Conservation (phyloP, 2,329 filamentous ascomycete species). For the Metarhizium brunneum region DNA sequence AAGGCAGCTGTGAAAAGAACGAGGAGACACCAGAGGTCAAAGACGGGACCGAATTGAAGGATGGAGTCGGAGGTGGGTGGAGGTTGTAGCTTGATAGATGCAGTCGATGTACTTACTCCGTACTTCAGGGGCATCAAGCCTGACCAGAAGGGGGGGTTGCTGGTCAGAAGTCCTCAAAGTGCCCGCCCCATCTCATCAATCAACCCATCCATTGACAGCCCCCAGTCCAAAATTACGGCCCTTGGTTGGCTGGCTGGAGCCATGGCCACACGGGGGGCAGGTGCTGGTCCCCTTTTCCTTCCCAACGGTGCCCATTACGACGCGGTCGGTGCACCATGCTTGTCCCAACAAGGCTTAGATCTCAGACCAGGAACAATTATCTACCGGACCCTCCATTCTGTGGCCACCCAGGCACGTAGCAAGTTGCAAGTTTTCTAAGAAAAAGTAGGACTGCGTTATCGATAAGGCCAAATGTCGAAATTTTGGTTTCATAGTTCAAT, state of each 20-base stretch:
- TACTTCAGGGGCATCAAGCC: conserved; percentile 19
- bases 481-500: conserved; percentile 17
- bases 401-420: no score
- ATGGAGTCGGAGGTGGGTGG: conserved; percentile 8
- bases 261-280: neutral
- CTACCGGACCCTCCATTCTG: conserved; percentile 14
- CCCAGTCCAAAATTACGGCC: conserved; percentile 19
- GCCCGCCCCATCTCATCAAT: neutral
- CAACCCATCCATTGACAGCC: neutral
- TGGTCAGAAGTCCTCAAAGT: conserved; percentile 1
- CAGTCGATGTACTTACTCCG: conserved; percentile 14
- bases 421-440: no score
- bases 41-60: conserved; percentile 6
- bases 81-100: conserved; percentile 4
- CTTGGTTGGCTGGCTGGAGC: conserved; percentile 8
- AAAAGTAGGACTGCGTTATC: conserved; percentile 15
- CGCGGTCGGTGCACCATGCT: conserved; percentile 13
- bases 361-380: conserved; percentile 24
- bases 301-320: conserved; percentile 7
- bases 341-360: conserved; percentile 12
- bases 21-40: conserved; percentile 1
- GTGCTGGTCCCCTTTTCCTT: conserved; percentile 12
- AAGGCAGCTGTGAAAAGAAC: conserved; percentile 5
- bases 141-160: conserved; percentile 13
- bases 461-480: conserved; percentile 15